A percentile compares a stretch with the other conserved stretches of the same genome.
Evolutionary conservation across 1,139 yeast species (phyloP).

Genomic region (Zygoascus hellenicus): DNA sequence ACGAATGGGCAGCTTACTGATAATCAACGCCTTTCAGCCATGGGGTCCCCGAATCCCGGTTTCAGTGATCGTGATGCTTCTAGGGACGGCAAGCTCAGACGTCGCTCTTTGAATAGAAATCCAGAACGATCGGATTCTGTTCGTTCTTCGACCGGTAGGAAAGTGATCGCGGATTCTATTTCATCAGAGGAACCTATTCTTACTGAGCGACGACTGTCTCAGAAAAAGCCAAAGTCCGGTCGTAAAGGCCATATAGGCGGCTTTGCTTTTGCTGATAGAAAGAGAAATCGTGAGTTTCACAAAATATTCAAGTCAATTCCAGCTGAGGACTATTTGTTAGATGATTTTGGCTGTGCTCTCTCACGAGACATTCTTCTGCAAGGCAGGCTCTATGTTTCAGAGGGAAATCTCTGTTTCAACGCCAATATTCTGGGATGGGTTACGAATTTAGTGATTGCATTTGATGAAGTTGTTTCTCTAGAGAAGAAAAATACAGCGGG

Average conservation of each 20-base stretch:
- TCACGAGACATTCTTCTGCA: constrained; percentile 86
- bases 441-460: constrained; percentile 67
- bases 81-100: too few relatives aligned
- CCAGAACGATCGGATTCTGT: too few relatives aligned
- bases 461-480: constrained; percentile 63
- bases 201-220: constrained; percentile 6
- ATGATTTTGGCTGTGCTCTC: constrained; percentile 85
- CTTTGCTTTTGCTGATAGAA: constrained; percentile 51
- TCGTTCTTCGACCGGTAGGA: neutral
- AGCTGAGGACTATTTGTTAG: constrained; percentile 63
- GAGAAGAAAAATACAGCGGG: constrained; percentile 86
- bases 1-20: too few relatives aligned
- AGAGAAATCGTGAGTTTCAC: constrained; percentile 76
- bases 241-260: constrained; percentile 29
- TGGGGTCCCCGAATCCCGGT: too few relatives aligned
- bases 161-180: neutral
- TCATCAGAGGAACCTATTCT: neutral
- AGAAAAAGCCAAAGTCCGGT: constrained; percentile 6
- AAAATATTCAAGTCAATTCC: constrained; percentile 66
- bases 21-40: too few relatives aligned
- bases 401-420: constrained; percentile 75
- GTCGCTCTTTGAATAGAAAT: too few relatives aligned
- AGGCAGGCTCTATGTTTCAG: constrained; percentile 82
- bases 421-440: constrained; percentile 95
- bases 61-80: too few relatives aligned